Evolutionary conservation across 176 grass and related monocot genomes (phyloP), one percentile per base, ranked within the genome.

Genomic region (Canna indica): DNA sequence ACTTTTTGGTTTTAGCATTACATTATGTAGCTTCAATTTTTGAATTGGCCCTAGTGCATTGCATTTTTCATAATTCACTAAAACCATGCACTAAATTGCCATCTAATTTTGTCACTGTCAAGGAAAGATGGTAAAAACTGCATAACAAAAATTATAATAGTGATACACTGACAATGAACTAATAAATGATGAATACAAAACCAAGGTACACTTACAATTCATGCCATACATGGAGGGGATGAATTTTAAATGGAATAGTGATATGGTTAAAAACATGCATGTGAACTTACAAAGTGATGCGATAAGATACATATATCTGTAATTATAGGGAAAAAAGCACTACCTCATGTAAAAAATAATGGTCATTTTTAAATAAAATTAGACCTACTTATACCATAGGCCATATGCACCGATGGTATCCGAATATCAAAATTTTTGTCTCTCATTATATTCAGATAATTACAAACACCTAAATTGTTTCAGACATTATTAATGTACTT

Each of bases 61-160:
- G 1, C 7, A 1, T 44, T 44, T 44, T 44, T 44, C 1, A 10
- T 44, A 44, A 2, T 7, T 10, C 7, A 10, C 13, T 18, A 53
- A 20, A n/a, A 1, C 22, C 50, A 7, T 17, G 50, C 3, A 25
- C 22, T 53, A 1, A 53, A 53, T 53, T 53, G 14, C 0, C 50
- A 25, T 53, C 18, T 53, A n/a, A 53, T 24, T 33, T n/a, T n/a
- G n/a, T 47, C 41, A 62, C 26, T 38, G 32, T 25, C 27, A 15
- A 1, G 36, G 44, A 1, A 29, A 11, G 10, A 54, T 42, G 52
- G 12, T 75, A 70, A 76, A 25, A 50, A 32, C 30, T 38, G 34
- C n/a, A n/a, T n/a, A 59, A 66, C 12, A 80, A 73, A 56, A 46
- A 48, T 69, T 68, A 36, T 42, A 11, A 44, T 10, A 44, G 5